Evolutionary conservation across 345 rosid species (phyloP).

Genomic region (Sapria himalayana): DNA sequence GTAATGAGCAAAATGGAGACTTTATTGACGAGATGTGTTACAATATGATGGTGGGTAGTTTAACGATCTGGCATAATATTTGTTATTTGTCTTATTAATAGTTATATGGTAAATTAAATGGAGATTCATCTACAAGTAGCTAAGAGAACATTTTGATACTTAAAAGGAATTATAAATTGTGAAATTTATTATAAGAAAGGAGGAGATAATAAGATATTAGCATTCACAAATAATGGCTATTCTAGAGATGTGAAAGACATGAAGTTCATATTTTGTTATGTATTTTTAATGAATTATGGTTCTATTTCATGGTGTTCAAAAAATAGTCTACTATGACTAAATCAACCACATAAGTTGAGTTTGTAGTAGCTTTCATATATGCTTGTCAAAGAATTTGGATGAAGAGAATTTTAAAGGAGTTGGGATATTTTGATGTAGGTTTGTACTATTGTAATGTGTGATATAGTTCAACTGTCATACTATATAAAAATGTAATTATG

Average conservation of each 20-base stretch:
- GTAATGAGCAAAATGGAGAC: not conserved
- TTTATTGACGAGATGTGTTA: not conserved
- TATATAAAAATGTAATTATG: conserved; percentile 1
- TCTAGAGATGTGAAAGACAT: too few relatives aligned
- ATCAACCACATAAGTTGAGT: too few relatives aligned
- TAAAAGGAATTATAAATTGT: not conserved
- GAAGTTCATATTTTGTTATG: too few relatives aligned
- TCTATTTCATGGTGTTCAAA: not conserved
- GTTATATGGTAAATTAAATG: not conserved
- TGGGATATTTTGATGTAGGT: too few relatives aligned
- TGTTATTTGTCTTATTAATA: not conserved
- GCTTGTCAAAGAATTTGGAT: too few relatives aligned
- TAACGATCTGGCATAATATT: not conserved
- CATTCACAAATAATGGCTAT: not conserved
- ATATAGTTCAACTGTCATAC: not conserved
- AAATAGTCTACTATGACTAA: not conserved
- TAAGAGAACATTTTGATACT: too few relatives aligned
- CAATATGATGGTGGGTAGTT: not conserved
- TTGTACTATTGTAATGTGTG: too few relatives aligned
- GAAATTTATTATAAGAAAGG: not conserved
- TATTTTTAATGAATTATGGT: not conserved
- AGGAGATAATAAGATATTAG: not conserved
- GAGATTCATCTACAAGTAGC: not conserved
- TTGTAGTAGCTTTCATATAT: too few relatives aligned
- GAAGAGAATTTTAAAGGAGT: too few relatives aligned